A percentile compares a stretch with the other conserved stretches of the same genome.
Evolutionary conservation across 148 eudicot genomes (phyloP).

Genomic region (Pharnaceum exiguum): DNA sequence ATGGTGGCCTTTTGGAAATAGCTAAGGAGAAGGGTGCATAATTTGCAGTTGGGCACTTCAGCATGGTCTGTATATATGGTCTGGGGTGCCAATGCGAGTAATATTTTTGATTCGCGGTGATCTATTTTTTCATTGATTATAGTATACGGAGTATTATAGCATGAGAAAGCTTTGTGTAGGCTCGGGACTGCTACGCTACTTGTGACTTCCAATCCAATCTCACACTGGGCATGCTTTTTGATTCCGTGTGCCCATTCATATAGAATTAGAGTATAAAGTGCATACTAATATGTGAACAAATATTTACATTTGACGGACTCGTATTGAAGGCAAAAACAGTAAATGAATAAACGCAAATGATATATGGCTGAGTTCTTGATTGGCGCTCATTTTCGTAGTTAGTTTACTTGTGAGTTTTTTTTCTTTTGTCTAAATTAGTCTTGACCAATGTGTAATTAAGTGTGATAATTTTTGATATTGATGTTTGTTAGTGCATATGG

Average conservation of each 20-base stretch:
- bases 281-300: too few relatives aligned
- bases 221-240: constrained; percentile 18
- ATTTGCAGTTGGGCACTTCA: not conserved
- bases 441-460: too few relatives aligned
- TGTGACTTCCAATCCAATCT: not conserved
- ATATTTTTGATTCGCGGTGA: not conserved
- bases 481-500: too few relatives aligned
- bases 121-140: constrained; percentile 13
- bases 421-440: too few relatives aligned
- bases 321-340: too few relatives aligned
- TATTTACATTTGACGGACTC: too few relatives aligned
- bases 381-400: too few relatives aligned
- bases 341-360: too few relatives aligned
- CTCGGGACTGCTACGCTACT: not conserved
- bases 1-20: constrained; percentile 74
- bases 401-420: too few relatives aligned
- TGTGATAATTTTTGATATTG: too few relatives aligned
- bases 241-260: constrained; percentile 17
- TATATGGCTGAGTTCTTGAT: too few relatives aligned
- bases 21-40: constrained; percentile 5
- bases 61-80: constrained; percentile 23
- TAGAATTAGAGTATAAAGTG: too few relatives aligned
- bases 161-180: constrained; percentile 1
- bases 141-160: not conserved
- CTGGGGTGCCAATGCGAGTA: constrained; percentile 1